Base-by-base conservation (phyloP, 129 eudicot genomes). In the Flaveria ramosissima region DNA sequence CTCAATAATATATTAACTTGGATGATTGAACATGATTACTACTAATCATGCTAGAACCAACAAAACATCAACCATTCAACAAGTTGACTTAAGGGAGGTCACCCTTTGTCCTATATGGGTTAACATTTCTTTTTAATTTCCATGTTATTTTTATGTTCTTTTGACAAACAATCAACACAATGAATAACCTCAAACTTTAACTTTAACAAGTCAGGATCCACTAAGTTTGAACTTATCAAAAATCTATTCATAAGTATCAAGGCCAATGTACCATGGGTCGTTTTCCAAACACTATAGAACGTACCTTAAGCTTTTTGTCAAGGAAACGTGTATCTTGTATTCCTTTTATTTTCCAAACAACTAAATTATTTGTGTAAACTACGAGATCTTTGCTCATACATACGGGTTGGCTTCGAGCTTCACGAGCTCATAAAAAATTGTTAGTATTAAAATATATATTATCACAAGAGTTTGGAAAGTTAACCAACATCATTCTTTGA, bases 181-280 rank as follows among this genome's bases (percentile, higher is more conserved):
- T 30, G 68, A 62, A 62, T 32, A 62, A 62, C 43, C 45, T 62
- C 45, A 30, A 62, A 15, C 68, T 62, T 62, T 62, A 62, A 62
- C 68, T 62, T 62, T 62, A 62, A 62, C 43, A 7, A 62, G 68
- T 62, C 68, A 62, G 9, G 16, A 62, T 62, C 68, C 68, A 62
- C 68, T 26, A 32, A 62, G 6, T 30, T 14, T 62, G 30, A 26
- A 30, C 68, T 30, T 62, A 14, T 62, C 68, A 62, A 62, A 62
- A 26, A 26, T 27, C 3, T 26, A 15, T 14, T 62, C 68, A 62
- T 30, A 27, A 15, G 68, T 62, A 62, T 62, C 45, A 62, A 62
- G 68, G 6, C 45, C 9, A 17, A 62, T 62, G 43, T 30, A 19
- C 3, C 16, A 24, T 62, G 19, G 39, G 20, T 62, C 45, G 68